Conservation (phyloP, 441 rosid genomes). For the Aquilaria agallochum region DNA sequence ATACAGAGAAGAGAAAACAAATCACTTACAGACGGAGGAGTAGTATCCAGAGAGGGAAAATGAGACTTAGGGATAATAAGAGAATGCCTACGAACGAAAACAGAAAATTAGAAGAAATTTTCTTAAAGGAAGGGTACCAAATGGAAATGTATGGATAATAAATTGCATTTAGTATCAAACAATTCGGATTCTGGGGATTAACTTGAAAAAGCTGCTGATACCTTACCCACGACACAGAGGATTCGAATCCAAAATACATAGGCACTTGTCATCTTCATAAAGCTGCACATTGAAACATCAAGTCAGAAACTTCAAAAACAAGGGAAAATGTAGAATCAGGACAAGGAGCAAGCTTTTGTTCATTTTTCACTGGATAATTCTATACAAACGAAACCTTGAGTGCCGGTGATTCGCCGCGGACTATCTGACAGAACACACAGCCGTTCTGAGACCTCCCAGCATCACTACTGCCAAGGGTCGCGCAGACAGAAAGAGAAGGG, state of each 20-base stretch:
- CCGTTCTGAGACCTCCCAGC: conserved; percentile 18
- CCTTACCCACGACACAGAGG: conserved; percentile 88
- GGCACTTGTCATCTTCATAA: conserved; percentile 79
- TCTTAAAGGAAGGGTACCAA: too few relatives aligned
- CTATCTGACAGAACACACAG: conserved; percentile 82
- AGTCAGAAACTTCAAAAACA: not conserved
- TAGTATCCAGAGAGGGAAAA: conserved; percentile 67
- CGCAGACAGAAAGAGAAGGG: conserved; percentile 18
- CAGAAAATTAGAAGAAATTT: not conserved
- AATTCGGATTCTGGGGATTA: too few relatives aligned
- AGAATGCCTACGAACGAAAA: conserved; percentile 64
- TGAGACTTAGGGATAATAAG: conserved; percentile 87
- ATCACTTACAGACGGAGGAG: conserved; percentile 90
- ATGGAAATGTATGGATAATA: too few relatives aligned
- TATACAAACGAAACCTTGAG: conserved; percentile 40
- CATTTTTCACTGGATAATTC: not conserved
- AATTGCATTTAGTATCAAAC: too few relatives aligned
- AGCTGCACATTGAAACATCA: conserved; percentile 36
- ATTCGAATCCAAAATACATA: conserved; percentile 74
- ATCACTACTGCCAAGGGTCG: conserved; percentile 1
- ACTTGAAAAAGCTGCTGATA: conserved; percentile 15
- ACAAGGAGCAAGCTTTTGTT: too few relatives aligned
- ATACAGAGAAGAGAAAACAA: too few relatives aligned
- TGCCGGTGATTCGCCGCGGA: conserved; percentile 72
- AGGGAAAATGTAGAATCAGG: not conserved